Conservation (phyloP, 1,284 basidiomycete species). For the Leucoagaricus sp. region DNA sequence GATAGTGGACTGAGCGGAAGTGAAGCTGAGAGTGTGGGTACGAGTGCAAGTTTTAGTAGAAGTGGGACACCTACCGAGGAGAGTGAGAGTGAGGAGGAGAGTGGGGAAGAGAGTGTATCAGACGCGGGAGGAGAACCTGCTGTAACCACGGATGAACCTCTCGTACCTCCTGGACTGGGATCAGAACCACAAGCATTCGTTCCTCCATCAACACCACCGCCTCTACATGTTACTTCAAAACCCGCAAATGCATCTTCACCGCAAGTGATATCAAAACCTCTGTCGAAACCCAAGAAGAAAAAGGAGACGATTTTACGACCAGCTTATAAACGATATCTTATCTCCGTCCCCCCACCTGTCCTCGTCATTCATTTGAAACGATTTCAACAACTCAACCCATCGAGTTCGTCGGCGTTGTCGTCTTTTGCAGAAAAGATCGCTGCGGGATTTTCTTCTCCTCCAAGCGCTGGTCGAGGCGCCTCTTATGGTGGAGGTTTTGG, state of each 20-base stretch:
- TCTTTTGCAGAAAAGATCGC: constrained; percentile 9
- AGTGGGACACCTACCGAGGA: not conserved
- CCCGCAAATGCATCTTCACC: not conserved
- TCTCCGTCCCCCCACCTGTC: constrained; percentile 83
- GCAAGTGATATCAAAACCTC: not conserved
- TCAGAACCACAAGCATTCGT: not conserved
- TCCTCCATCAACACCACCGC: not conserved
- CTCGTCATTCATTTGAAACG: constrained; percentile 93
- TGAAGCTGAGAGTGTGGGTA: not conserved
- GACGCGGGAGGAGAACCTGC: not conserved
- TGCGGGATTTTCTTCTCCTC: not conserved
- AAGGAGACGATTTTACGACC: constrained; percentile 65
- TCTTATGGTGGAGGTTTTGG: not conserved
- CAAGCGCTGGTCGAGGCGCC: not conserved
- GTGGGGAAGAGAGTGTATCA: constrained; percentile 1
- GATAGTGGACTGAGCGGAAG: constrained; percentile 1
- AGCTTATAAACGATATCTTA: constrained; percentile 93
- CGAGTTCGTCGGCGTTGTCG: constrained; percentile 18
- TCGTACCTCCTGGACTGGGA: constrained; percentile 8
- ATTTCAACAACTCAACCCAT: constrained; percentile 77
- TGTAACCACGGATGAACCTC: not conserved
- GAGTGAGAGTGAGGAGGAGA: constrained; percentile 7
- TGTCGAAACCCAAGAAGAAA: constrained; percentile 20
- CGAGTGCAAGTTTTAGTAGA: not conserved
- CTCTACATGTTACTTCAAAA: not conserved